phyloP scores from a whole-genome alignment of 768 basidiomycete genomes.

The Candolleomyces efflorescens region DNA sequence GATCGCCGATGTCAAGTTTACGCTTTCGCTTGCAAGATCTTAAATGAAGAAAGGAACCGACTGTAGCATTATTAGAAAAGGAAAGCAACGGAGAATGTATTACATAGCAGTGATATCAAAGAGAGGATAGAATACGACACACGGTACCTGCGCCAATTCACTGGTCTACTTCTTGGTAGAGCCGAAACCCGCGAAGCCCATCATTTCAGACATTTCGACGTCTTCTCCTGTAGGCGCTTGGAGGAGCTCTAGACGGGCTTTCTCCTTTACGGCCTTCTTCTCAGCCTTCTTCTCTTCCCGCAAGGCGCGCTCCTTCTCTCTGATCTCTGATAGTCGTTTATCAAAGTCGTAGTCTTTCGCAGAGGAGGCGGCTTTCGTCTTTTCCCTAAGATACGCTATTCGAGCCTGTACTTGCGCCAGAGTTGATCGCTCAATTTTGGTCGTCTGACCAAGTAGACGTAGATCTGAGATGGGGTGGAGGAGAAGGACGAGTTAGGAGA shows the following conservation, averaged over 20 bases:
- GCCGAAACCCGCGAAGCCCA: constrained; percentile 93
- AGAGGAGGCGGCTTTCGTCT: constrained; percentile 75
- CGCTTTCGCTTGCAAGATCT: constrained; percentile 58
- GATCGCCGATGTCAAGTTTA: constrained; percentile 74
- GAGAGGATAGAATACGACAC: constrained; percentile 15
- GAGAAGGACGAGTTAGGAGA: constrained; percentile 1
- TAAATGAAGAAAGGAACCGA: constrained; percentile 21
- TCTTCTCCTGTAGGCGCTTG: constrained; percentile 47
- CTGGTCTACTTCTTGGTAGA: constrained; percentile 56
- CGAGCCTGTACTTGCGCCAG: constrained; percentile 88
- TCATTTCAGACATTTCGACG: constrained; percentile 70
- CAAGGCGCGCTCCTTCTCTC: constrained; percentile 60
- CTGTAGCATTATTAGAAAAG: constrained; percentile 2
- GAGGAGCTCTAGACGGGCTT: constrained; percentile 60
- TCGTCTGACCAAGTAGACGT: constrained; percentile 92
- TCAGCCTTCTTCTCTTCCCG: constrained; percentile 74
- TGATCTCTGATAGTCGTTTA: constrained; percentile 78
- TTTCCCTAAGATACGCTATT: constrained; percentile 84
- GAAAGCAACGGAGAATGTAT: constrained; percentile 17
- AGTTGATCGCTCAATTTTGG: constrained; percentile 85
- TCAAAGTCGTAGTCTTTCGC: constrained; percentile 96
- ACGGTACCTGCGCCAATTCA: constrained; percentile 15
- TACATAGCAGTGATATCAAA: constrained; percentile 14
- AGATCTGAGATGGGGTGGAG: constrained; percentile 55
- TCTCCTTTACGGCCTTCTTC: constrained; percentile 76